These are phyloP conservation scores for Mycena belliarum DNA, from an alignment of 768 basidiomycete species.

Conservation along the genomic window DNA sequence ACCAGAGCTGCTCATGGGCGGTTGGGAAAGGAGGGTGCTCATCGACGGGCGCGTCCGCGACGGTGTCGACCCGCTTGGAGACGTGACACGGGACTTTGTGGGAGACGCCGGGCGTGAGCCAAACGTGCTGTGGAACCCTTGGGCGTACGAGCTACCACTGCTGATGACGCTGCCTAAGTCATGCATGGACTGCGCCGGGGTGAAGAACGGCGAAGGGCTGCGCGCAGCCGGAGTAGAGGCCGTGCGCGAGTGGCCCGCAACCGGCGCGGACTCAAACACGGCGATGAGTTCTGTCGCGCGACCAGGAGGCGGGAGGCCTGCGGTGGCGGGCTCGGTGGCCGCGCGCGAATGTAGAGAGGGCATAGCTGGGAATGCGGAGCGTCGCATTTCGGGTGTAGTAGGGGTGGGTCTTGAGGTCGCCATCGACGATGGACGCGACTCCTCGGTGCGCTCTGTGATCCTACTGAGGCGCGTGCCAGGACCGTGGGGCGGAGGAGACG, in stretches of 20 bases:
- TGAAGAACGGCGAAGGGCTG: constrained; percentile 15
- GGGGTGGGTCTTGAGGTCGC: constrained; percentile 37
- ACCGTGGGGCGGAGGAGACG: constrained; percentile 35
- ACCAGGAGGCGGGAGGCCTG: constrained; percentile 51
- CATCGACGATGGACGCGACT: constrained; percentile 59
- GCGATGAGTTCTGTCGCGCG: constrained; percentile 74
- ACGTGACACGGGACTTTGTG: constrained; percentile 35
- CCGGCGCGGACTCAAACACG: constrained; percentile 59
- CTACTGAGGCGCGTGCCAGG: constrained; percentile 61
- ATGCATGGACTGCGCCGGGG: constrained; percentile 27
- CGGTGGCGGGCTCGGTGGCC: constrained; percentile 56
- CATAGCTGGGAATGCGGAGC: constrained; percentile 34
- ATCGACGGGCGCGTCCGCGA: constrained; percentile 19
- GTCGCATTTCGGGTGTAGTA: constrained; percentile 47
- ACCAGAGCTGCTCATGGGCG: constrained; percentile 5
- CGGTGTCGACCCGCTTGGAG: constrained; percentile 21
- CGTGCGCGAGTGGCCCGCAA: constrained; percentile 49
- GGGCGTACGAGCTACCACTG: constrained; percentile 30
- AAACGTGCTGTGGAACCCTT: constrained; percentile 39
- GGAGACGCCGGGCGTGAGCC: constrained; percentile 51
- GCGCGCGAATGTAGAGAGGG: constrained; percentile 53
- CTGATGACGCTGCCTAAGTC: not conserved
- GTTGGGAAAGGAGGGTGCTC: constrained; percentile 18
- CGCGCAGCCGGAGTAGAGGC: constrained; percentile 51
- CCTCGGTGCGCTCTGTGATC: constrained; percentile 79